These are phyloP conservation scores for Seiridium cupressi DNA, from an alignment of 2,329 filamentous ascomycete species.

Conservation along the genomic window DNA sequence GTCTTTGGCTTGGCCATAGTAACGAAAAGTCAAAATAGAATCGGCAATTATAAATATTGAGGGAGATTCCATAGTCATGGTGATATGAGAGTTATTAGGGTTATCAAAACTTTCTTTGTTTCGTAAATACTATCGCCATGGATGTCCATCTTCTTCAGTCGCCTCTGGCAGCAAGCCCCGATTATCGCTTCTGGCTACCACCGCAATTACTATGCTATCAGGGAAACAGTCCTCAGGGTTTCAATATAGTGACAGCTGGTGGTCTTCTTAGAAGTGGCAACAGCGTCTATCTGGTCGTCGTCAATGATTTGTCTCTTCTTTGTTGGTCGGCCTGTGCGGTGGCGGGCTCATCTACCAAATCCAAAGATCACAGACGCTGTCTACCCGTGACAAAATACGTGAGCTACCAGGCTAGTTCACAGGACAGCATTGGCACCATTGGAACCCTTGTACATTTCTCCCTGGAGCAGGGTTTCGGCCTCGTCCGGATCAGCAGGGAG, in stretches of 20 bases:
- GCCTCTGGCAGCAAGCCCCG: conserved; percentile 1
- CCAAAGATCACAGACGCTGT: conserved; percentile 10
- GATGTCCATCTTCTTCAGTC: conserved; percentile 10
- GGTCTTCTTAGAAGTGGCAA: conserved; percentile 11
- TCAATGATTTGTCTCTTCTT: conserved; percentile 9
- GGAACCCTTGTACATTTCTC: conserved; percentile 12
- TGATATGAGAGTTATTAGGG: too few species aligned
- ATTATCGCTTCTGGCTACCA: conserved; percentile 9
- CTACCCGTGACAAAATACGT: conserved; percentile 3
- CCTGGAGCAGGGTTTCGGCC: conserved; percentile 11
- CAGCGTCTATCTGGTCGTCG: conserved; percentile 11
- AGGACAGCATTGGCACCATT: conserved; percentile 7
- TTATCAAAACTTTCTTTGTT: too few species aligned
- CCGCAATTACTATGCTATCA: conserved; percentile 10
- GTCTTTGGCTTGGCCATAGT: too few species aligned
- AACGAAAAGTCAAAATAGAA: too few species aligned
- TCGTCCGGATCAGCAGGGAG: conserved; percentile 8
- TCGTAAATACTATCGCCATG: neutral
- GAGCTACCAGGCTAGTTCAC: conserved; percentile 3
- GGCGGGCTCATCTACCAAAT: neutral
- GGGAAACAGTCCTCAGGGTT: neutral
- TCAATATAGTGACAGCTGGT: conserved; percentile 11
- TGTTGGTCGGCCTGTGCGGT: conserved; percentile 10
- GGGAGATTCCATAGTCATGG: too few species aligned
- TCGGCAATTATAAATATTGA: too few species aligned